A percentile compares a stretch with the other conserved stretches of the same genome.
Evolutionary conservation across 495 filamentous ascomycete genomes (phyloP).

Genomic region (Clohesyomyces aquaticus): DNA sequence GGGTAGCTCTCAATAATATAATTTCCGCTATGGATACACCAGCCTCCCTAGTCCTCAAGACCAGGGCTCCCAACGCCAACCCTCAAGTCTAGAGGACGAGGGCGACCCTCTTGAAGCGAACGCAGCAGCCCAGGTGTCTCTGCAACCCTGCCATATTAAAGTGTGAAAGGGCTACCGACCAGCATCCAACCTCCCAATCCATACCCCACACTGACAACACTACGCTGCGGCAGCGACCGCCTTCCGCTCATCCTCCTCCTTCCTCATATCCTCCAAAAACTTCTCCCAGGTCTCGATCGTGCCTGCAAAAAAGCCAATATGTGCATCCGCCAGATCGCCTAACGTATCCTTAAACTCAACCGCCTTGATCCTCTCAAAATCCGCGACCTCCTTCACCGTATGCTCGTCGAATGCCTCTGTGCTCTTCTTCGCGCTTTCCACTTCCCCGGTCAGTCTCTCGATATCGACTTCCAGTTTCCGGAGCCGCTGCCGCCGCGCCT

Average conservation of each 20-base stretch:
- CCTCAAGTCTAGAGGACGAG: too few relatives aligned
- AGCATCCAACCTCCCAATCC: too few relatives aligned
- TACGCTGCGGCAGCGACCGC: conserved; percentile 5
- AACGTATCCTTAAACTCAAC: conserved; percentile 88
- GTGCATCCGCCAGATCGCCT: conserved; percentile 77
- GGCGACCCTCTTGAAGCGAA: too few relatives aligned
- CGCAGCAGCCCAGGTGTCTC: too few relatives aligned
- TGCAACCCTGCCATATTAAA: too few relatives aligned
- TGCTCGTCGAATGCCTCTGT: conserved; percentile 92
- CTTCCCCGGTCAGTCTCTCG: conserved; percentile 83
- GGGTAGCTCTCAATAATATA: conserved; percentile 7
- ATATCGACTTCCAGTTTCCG: conserved; percentile 90
- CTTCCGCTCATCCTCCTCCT: conserved; percentile 41
- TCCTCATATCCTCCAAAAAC: conserved; percentile 87
- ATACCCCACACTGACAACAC: too few relatives aligned
- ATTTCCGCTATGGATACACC: neutral
- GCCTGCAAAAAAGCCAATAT: conserved; percentile 82
- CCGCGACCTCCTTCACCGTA: conserved; percentile 85
- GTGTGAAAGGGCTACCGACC: too few relatives aligned
- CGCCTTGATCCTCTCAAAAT: conserved; percentile 96
- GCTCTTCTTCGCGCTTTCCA: conserved; percentile 79
- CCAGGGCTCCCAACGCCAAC: too few relatives aligned
- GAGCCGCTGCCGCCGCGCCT: conserved; percentile 79
- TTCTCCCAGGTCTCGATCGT: conserved; percentile 85
- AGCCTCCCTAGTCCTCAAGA: too few relatives aligned